Evolutionary conservation across 2,329 filamentous ascomycete species (phyloP).

Genomic region (Epicoccum nigrum): DNA sequence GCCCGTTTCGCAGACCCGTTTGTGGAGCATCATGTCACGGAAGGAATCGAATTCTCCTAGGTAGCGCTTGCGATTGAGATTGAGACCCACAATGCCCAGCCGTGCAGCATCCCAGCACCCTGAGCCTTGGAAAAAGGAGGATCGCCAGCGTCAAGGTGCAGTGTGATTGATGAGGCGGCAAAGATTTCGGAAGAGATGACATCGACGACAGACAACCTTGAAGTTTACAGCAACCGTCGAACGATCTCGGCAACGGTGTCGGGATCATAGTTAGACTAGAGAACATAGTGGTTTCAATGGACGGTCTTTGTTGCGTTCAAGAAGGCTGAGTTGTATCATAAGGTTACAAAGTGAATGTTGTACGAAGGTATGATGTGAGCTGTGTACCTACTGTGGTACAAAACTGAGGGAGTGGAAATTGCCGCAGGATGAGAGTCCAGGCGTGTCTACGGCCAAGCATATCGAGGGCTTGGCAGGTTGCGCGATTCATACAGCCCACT

Average conservation of each 20-base stretch:
- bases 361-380: not conserved
- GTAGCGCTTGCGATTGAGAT: constrained; percentile 10
- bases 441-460: constrained; percentile 4
- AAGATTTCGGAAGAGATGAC: too few species aligned
- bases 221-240: too few species aligned
- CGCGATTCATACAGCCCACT: constrained; percentile 8
- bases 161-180: not conserved
- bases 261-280: too few species aligned
- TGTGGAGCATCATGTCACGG: constrained; percentile 3
- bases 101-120: not conserved
- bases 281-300: not conserved
- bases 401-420: constrained; percentile 12
- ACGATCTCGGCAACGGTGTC: too few species aligned
- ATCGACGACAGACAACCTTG: too few species aligned
- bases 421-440: constrained; percentile 1
- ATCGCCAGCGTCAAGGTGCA: constrained; percentile 1
- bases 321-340: too few species aligned
- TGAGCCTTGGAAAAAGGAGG: constrained; percentile 2
- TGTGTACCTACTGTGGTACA: not conserved
- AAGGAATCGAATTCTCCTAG: constrained; percentile 14
- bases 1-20: constrained; percentile 4
- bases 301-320: too few species aligned
- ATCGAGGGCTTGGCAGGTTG: constrained; percentile 1
- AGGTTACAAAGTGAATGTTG: too few species aligned
- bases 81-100: constrained; percentile 4